Conservation (phyloP, 1,284 basidiomycete genomes). For the Thecaphora thlaspeos region DNA sequence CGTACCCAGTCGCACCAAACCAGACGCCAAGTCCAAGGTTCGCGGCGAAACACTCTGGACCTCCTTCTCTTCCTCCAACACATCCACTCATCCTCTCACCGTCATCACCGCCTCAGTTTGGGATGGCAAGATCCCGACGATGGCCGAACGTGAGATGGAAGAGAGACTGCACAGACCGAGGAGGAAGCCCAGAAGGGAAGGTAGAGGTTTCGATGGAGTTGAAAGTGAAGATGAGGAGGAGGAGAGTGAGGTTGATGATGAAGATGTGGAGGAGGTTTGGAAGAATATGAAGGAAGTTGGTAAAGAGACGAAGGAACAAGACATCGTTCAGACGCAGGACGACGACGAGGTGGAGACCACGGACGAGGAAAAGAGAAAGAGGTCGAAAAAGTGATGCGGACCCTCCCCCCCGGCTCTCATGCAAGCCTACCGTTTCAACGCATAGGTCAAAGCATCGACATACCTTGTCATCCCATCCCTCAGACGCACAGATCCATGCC, state of each 20-base stretch:
- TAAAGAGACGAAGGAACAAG: not conserved
- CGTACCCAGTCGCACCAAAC: not conserved
- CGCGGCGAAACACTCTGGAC: not conserved
- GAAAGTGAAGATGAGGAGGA: slow-evolving; percentile 1
- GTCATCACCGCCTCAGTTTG: slow-evolving; percentile 18
- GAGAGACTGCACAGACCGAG: not conserved
- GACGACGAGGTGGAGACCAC: slow-evolving; percentile 11
- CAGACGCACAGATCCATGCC: too few species aligned
- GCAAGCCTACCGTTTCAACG: too few species aligned
- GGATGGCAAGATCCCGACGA: slow-evolving; percentile 22
- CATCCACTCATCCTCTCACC: not conserved
- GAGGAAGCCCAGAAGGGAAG: not conserved
- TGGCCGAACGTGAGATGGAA: too few species aligned
- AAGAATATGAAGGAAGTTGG: slow-evolving; percentile 23
- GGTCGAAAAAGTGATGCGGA: slow-evolving; percentile 2
- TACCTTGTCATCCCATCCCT: too few species aligned
- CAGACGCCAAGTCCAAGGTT: not conserved
- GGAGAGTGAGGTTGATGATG: slow-evolving; percentile 13
- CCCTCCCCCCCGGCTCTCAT: too few species aligned
- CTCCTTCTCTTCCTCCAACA: slow-evolving; percentile 1
- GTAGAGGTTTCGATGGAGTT: slow-evolving; percentile 1
- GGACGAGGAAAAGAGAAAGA: slow-evolving; percentile 6
- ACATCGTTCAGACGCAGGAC: slow-evolving; percentile 3
- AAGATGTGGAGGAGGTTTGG: slow-evolving; percentile 32
- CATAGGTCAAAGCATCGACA: too few species aligned